Conservation (phyloP, 768 basidiomycete genomes). For the Tulasnella sp. region DNA sequence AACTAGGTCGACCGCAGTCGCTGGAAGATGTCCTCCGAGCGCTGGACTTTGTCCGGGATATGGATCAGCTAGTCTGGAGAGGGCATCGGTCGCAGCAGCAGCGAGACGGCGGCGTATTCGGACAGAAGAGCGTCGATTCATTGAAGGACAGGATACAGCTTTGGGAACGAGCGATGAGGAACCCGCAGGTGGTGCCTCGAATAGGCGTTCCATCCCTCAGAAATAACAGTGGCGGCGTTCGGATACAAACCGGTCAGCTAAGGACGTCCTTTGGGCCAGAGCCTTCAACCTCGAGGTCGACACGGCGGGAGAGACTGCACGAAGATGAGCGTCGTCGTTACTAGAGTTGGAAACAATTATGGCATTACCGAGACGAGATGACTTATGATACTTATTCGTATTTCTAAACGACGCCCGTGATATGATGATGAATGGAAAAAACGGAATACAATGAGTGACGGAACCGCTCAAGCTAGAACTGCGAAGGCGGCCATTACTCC, state of each 20-base stretch:
- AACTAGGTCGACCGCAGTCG: background rate
- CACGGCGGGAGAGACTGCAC: background rate
- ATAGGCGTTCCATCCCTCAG: background rate
- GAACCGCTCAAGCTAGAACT: background rate
- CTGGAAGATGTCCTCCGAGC: constrained; percentile 23
- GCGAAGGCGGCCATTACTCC: background rate
- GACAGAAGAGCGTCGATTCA: constrained; percentile 3
- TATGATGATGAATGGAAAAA: background rate
- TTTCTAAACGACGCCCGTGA: background rate
- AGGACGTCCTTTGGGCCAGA: background rate
- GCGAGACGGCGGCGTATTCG: background rate
- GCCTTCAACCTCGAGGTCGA: background rate
- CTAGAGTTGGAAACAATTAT: background rate
- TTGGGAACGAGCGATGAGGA: constrained; percentile 19
- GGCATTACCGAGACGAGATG: background rate
- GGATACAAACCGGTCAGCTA: background rate
- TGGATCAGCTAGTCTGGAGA: constrained; percentile 7
- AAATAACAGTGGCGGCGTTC: background rate
- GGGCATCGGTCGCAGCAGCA: background rate
- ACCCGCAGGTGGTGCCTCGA: background rate
- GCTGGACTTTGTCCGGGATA: constrained; percentile 16
- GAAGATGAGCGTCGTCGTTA: background rate
- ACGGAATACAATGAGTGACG: background rate
- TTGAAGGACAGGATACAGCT: constrained; percentile 7
- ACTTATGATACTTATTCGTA: constrained; percentile 5